phyloP scores from a whole-genome alignment of 2,329 filamentous ascomycete genomes.

The Juglanconis sp. region DNA sequence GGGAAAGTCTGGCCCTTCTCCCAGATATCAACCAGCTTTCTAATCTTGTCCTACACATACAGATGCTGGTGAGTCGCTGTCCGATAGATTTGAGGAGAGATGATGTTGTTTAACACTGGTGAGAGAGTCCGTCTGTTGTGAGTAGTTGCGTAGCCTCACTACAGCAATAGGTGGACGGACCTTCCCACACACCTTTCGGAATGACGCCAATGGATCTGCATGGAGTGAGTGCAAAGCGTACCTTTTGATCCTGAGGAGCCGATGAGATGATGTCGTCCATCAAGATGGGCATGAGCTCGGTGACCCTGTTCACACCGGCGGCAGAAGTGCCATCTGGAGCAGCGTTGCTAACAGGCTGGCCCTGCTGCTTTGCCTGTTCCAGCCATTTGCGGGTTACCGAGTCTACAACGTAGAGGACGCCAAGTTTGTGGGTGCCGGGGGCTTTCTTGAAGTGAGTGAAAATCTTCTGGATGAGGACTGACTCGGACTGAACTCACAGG shows the following conservation, averaged over 20 bases:
- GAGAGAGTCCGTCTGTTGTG: slow-evolving; percentile 4
- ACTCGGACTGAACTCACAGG: slow-evolving; percentile 70
- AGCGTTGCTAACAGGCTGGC: slow-evolving; percentile 75
- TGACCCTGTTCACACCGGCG: slow-evolving; percentile 93
- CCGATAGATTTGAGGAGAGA: slow-evolving; percentile 22
- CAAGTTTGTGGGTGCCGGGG: slow-evolving; percentile 92
- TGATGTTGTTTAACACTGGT: not conserved
- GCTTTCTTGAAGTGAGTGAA: slow-evolving; percentile 97
- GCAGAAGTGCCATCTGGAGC: slow-evolving; percentile 90
- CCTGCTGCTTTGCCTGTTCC: slow-evolving; percentile 84
- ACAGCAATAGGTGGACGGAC: slow-evolving; percentile 8
- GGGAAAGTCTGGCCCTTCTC: slow-evolving; percentile 94
- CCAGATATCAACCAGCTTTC: slow-evolving; percentile 96
- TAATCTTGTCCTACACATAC: slow-evolving; percentile 82
- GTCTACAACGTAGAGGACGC: slow-evolving; percentile 99
- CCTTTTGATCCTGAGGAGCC: slow-evolving; percentile 93
- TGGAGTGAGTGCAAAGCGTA: slow-evolving; percentile 51
- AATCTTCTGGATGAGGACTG: slow-evolving; percentile 90
- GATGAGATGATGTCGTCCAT: slow-evolving; percentile 93
- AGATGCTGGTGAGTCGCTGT: slow-evolving; percentile 38
- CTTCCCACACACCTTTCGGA: slow-evolving; percentile 9
- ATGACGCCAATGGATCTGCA: not conserved
- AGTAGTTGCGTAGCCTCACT: slow-evolving; percentile 18
- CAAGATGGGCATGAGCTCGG: slow-evolving; percentile 85
- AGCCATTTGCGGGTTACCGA: slow-evolving; percentile 99